Evolutionary conservation across 306 rosid genomes (phyloP), one percentile per base, ranked within the genome.

Genomic region (Begonia peltatifolia): DNA sequence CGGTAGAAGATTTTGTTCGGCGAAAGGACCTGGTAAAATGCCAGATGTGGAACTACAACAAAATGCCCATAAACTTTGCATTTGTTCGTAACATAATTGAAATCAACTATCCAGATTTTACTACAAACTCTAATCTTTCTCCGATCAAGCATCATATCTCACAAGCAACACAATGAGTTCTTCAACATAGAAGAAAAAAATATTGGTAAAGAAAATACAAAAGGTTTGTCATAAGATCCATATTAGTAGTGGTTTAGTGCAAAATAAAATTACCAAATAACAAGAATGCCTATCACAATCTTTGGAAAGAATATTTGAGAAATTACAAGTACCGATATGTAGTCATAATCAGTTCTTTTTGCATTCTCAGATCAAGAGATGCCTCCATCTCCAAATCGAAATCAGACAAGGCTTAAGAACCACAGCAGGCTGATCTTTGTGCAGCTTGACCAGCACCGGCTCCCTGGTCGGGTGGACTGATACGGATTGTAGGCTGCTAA

Each of bases 401-500:
- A 10, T n/a, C 48, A 12, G 48, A 2, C 6, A 4, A 44, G 14
- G 63, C 60, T 77, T 68, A 81, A 15, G 81, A 84, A 62, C 93
- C 93, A 63, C 97, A 88, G 65, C 97, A 88, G 14, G 97, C 76
- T 54, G 93, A 79, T 68, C 52, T 77, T 76, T 79, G 89, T 52
- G 83, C 68, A 30, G 76, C 60, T 71, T 84, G 89, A 53, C 75
- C 72, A 65, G 93, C 76, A 10, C 86, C 84, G 3, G 79, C 84
- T 46, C 79, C 82, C 69, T 74, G 87, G 60, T 84, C 93, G 36
- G 87, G 72, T 76, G 82, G 97, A 66, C 81, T 82, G 64, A 88
- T 84, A 75, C 68, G 84, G 64, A 88, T 68, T 60, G 93, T 75
- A 66, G 75, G 84, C 56, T 93, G 97, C 95, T 88, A 84, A 78